phyloP scores from a whole-genome alignment of 2,329 filamentous ascomycete genomes.

The Alternaria postmessia region DNA sequence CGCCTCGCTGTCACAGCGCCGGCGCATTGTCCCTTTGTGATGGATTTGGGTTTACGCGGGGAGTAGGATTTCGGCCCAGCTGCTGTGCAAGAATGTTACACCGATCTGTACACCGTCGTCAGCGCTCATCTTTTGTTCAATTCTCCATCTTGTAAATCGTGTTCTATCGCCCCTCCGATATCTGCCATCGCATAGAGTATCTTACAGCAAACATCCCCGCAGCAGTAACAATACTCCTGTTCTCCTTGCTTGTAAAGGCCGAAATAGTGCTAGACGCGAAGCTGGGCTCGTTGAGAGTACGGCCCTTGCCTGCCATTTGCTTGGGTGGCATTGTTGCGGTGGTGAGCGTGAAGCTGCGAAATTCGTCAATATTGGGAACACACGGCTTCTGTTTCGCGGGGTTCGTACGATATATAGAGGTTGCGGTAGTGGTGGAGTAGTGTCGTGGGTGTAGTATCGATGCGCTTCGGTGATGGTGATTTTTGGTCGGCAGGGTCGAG shows the following conservation, averaged over 20 bases:
- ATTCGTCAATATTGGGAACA: background rate
- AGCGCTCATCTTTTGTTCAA: conserved; percentile 19
- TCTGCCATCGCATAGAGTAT: conserved; percentile 5
- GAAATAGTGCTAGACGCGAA: conserved; percentile 53
- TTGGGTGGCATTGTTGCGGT: conserved; percentile 42
- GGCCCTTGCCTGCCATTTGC: conserved; percentile 35
- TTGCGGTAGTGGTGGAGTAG: conserved; percentile 1
- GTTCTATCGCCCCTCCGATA: background rate
- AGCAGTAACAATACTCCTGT: conserved; percentile 58
- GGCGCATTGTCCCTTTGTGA: background rate
- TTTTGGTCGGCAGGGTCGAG: conserved; percentile 23
- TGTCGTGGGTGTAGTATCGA: conserved; percentile 16
- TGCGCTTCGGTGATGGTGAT: conserved; percentile 37
- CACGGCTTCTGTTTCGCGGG: background rate
- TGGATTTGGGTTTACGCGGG: conserved; percentile 52
- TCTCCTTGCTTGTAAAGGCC: conserved; percentile 57
- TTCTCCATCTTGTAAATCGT: background rate
- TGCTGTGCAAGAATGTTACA: conserved; percentile 62
- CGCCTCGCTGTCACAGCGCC: background rate
- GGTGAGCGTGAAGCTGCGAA: background rate
- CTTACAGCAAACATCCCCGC: conserved; percentile 62
- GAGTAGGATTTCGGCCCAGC: conserved; percentile 61
- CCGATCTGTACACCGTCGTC: conserved; percentile 51
- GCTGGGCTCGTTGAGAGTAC: conserved; percentile 45
- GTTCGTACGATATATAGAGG: conserved; percentile 10